Base-by-base conservation (phyloP, 1,139 yeast species). In the Candida tropicalis region DNA sequence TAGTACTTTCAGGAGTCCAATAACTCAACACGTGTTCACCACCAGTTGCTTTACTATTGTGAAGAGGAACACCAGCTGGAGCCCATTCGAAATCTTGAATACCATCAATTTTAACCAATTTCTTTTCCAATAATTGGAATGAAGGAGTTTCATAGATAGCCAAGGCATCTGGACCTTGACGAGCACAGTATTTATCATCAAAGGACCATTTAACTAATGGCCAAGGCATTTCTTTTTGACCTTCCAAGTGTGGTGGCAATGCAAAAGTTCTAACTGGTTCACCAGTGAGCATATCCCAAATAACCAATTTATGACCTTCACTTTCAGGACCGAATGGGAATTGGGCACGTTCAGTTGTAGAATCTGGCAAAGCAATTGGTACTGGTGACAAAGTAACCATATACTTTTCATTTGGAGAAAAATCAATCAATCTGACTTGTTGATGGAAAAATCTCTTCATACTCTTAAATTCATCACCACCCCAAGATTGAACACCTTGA, bases 401-500 rank as follows among this genome's bases (percentile, higher is more conserved):
- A 63, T 77, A 95, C 58, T 83, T 86, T 68, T 95, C 99, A 59
- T 82, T 83, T 47, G 98, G 98, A 29, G 97, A 90, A 58, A 93
- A 87, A 63, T 91, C 97, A 48, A 93, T 77, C 54, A 90, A 79
- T 64, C 95, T 82, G 41, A 90, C 97, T 60, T 88, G 90, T 51
- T 89, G 90, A 65, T 95, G 99, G 51, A 84, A 77, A 62, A 87
- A 89, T 66, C 90, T 85, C 57, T 79, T 82, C 55, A 90, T 73
- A 57, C 87, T 79, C 52, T 77, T 79, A 64, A 90, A 90, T 37
- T 81, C 77, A 41, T 80, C 79, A 50, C 98, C 98, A 62, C 98
- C 99, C 96, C 98, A 93, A 28, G 95, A 79, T 65, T 90, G 96
- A 45, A 90, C 82, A 73, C 99, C 99, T 69, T 89, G 96, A 44